These are phyloP conservation scores for Penicillium salamii DNA, from an alignment of 495 filamentous ascomycete genomes.

Conservation along the genomic window DNA sequence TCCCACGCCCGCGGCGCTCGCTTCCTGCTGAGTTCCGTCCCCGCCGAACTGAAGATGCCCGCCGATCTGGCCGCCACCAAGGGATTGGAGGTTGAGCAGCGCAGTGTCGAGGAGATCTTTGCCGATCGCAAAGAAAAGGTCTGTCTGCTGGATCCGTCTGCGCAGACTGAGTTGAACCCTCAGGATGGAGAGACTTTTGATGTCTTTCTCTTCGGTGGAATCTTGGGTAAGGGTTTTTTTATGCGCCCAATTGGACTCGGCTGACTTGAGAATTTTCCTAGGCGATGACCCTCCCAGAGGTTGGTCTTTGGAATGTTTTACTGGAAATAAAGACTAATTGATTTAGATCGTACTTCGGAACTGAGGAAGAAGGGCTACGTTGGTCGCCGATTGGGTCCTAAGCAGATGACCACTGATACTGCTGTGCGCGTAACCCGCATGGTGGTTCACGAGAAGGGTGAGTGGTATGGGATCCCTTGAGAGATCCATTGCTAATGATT, in stretches of 20 bases:
- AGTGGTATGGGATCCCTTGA: slow-evolving; percentile 4
- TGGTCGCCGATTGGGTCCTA: slow-evolving; percentile 82
- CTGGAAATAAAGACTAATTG: not conserved
- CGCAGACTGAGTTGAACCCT: slow-evolving; percentile 73
- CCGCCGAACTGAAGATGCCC: slow-evolving; percentile 63
- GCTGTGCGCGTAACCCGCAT: slow-evolving; percentile 90
- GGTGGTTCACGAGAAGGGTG: slow-evolving; percentile 80
- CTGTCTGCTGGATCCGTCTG: slow-evolving; percentile 86
- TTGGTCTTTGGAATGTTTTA: slow-evolving; percentile 37
- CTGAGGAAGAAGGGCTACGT: slow-evolving; percentile 88
- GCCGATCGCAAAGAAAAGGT: slow-evolving; percentile 63
- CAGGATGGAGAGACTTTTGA: slow-evolving; percentile 82
- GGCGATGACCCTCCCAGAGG: slow-evolving; percentile 95
- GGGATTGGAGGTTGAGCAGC: slow-evolving; percentile 62
- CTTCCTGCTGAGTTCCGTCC: slow-evolving; percentile 85
- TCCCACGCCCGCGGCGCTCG: slow-evolving; percentile 61
- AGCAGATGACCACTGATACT: slow-evolving; percentile 99
- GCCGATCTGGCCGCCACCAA: slow-evolving; percentile 53
- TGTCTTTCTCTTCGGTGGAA: slow-evolving; percentile 92
- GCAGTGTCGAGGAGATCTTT: slow-evolving; percentile 77
- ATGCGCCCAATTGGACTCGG: not conserved
- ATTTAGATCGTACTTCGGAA: slow-evolving; percentile 84
- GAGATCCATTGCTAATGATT: not conserved
- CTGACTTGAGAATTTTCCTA: slow-evolving; percentile 27
- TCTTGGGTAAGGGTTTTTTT: slow-evolving; percentile 66